Percentiles rank a stretch among this genome's conserved stretches.
Conservation (phyloP, 495 filamentous ascomycete genomes). For the Penicillium lividum region DNA sequence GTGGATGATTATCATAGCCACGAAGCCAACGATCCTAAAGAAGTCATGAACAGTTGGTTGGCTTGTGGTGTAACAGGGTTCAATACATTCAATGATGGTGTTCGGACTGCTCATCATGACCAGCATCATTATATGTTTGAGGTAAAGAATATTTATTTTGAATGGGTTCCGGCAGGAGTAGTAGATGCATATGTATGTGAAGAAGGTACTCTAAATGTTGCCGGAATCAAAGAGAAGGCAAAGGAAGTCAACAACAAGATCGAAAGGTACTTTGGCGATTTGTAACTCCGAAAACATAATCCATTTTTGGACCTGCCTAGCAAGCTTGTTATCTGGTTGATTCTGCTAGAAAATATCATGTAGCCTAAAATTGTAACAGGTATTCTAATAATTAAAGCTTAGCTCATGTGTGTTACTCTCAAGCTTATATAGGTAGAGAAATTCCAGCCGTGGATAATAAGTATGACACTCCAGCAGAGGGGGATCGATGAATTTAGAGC, state of each 20-base stretch:
- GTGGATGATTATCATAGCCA: slow-evolving; percentile 37
- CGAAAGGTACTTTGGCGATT: slow-evolving; percentile 35
- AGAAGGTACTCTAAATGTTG: slow-evolving; percentile 34
- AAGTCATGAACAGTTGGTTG: slow-evolving; percentile 51
- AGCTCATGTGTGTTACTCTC: no score
- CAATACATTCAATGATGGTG: slow-evolving; percentile 19
- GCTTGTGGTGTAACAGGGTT: slow-evolving; percentile 26
- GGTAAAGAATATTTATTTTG: slow-evolving; percentile 64
- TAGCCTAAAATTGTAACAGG: no score
- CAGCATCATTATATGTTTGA: slow-evolving; percentile 25
- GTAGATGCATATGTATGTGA: slow-evolving; percentile 62
- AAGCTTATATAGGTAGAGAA: no score
- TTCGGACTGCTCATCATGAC: background rate
- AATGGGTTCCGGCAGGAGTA: slow-evolving; percentile 58
- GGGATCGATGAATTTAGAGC: no score
- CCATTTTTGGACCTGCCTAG: no score
- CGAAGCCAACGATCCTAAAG: slow-evolving; percentile 39
- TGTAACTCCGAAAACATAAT: slow-evolving; percentile 16
- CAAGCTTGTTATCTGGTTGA: no score
- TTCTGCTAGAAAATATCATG: no score
- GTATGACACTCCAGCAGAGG: no score
- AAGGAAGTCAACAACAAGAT: slow-evolving; percentile 27
- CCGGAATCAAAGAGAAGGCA: slow-evolving; percentile 34
- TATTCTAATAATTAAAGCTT: no score
- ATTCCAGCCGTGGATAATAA: no score